Conservation (phyloP, 305 asterid species). For the Fraxinus baroniana region DNA sequence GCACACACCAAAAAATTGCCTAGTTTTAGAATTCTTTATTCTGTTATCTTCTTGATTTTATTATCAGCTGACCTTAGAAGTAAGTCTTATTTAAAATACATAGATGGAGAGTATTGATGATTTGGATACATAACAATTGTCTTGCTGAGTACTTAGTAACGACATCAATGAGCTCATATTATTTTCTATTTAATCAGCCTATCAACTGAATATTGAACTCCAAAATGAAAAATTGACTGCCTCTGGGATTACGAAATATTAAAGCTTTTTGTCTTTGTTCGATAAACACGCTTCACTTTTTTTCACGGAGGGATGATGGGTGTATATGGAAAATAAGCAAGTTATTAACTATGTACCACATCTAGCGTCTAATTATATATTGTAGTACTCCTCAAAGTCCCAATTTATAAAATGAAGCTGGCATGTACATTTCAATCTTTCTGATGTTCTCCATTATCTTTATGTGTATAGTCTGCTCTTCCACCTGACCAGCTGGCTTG, state of each 20-base stretch:
- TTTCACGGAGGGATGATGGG: conserved; percentile 10
- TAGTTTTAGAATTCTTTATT: not conserved
- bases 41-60: not conserved
- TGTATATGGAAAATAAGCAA: not conserved
- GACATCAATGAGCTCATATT: conserved; percentile 2
- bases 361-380: not conserved
- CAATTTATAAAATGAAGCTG: conserved; percentile 9
- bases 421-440: conserved; percentile 10
- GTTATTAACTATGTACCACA: not conserved
- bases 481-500: conserved; percentile 97
- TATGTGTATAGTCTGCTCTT: conserved; percentile 64
- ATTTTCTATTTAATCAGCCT: not conserved
- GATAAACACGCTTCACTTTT: not conserved
- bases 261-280: conserved; percentile 5
- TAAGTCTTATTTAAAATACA: not conserved
- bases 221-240: not conserved
- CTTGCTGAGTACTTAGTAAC: conserved; percentile 9
- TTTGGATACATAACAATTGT: not conserved
- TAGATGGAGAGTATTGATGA: not conserved
- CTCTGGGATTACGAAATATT: conserved; percentile 6
- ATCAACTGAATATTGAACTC: conserved; percentile 15
- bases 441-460: conserved; percentile 23
- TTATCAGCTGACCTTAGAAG: not conserved
- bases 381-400: not conserved
- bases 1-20: not conserved